Conservation (phyloP, 768 basidiomycete species). For the Goffeauzyma gilvescens region DNA sequence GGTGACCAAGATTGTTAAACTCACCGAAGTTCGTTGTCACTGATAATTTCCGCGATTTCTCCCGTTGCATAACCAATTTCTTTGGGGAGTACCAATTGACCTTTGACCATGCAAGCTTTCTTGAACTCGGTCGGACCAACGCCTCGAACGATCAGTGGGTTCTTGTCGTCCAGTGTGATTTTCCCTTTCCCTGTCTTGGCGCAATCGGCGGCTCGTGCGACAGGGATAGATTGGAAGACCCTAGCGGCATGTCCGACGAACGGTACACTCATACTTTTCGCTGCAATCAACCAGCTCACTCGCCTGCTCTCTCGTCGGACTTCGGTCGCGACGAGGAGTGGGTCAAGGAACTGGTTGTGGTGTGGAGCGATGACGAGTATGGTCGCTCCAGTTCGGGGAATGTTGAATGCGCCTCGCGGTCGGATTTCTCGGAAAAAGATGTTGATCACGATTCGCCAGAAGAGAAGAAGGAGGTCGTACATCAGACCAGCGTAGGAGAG, state of each 20-base stretch:
- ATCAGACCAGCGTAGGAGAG: no score
- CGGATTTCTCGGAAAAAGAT: constrained; percentile 93
- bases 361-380: constrained; percentile 89
- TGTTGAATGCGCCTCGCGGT: constrained; percentile 82
- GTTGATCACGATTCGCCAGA: constrained; percentile 67
- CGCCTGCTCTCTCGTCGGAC: constrained; percentile 67
- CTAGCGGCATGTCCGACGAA: constrained; percentile 63
- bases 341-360: constrained; percentile 86
- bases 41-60: constrained; percentile 71
- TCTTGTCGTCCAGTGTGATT: constrained; percentile 50
- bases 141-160: constrained; percentile 69
- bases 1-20: not conserved
- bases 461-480: constrained; percentile 61
- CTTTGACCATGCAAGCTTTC: constrained; percentile 51
- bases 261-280: constrained; percentile 50
- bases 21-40: constrained; percentile 57
- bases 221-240: constrained; percentile 80
- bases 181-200: constrained; percentile 57
- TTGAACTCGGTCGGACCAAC: constrained; percentile 58
- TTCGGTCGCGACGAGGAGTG: constrained; percentile 62
- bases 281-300: constrained; percentile 13
- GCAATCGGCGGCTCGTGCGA: constrained; percentile 72
- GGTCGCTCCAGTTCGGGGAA: constrained; percentile 71
- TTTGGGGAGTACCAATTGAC: constrained; percentile 76
- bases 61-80: constrained; percentile 54